Evolutionary conservation across 768 basidiomycete genomes (phyloP).

Genomic region (Roridomyces roridus): DNA sequence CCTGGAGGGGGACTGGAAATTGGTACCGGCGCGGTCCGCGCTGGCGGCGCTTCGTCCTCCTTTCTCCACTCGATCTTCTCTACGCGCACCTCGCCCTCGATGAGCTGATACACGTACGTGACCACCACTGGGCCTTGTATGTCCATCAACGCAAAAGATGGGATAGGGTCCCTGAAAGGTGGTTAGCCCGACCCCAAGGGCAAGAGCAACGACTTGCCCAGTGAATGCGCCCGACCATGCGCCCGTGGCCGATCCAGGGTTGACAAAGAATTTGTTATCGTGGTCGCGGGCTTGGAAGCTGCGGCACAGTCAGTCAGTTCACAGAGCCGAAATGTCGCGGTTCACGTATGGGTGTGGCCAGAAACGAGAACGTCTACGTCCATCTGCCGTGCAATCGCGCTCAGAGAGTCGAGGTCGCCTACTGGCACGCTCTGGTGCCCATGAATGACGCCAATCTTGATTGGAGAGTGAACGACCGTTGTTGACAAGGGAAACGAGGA

Average conservation of each 20-base stretch:
- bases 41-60: conserved; percentile 19
- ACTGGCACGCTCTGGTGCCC: conserved; percentile 94
- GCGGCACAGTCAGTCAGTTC: conserved; percentile 11
- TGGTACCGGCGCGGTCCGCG: conserved; percentile 17
- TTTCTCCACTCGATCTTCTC: conserved; percentile 82
- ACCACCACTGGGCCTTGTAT: conserved; percentile 97
- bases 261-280: conserved; percentile 92
- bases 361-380: conserved; percentile 96
- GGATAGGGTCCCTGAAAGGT: conserved; percentile 74
- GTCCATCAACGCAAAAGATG: conserved; percentile 97
- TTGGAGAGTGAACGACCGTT: conserved; percentile 81
- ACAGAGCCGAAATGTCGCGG: conserved; percentile 32
- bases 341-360: conserved; percentile 91
- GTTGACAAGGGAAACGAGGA: conserved; percentile 80
- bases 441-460: conserved; percentile 91
- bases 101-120: conserved; percentile 95
- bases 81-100: conserved; percentile 92
- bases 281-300: conserved; percentile 91
- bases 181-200: conserved; percentile 2
- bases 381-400: conserved; percentile 90
- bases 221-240: conserved; percentile 86
- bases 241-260: conserved; percentile 94
- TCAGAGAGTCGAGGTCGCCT: conserved; percentile 91
- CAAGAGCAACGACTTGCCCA: conserved; percentile 49
- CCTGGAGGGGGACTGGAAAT: conserved; percentile 23